Evolutionary conservation across 257 asterid genomes (phyloP), one percentile per base, ranked within the genome.

Genomic region (Primulina eburnea): DNA sequence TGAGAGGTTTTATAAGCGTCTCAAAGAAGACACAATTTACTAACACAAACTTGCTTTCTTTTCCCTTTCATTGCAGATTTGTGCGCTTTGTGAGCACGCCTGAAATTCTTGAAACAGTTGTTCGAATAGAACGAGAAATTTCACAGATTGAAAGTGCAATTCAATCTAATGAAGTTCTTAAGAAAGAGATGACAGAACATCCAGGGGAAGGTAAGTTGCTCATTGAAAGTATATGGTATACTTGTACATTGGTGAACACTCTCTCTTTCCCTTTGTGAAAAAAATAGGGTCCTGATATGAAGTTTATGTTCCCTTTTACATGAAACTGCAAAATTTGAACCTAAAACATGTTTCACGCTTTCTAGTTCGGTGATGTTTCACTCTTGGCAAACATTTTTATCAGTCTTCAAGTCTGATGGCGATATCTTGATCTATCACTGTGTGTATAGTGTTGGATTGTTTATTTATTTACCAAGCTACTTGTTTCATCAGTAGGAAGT

Each of bases 51-150:
- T 28, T 73, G 21, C 29, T 8, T 34, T 50, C 30, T 28, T n/a
- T 35, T 60, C 59, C 4, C 8, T 70, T 35, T 68, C 57, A 69
- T 72, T 75, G 78, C 89, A 90, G 96, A 80, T 88, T 88, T 76
- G 94, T 90, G 21, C 89, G 97, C 28, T 90, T 90, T 65, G 87
- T 90, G 28, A 90, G 97, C 81, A 86, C 94, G 0, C 96, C 97
- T 7, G 97, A 90, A 75, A 85, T 90, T 80, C 94, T 90, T 38
- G 96, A 90, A 87, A 83, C 96, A 80, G 80, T 88, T 68, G 62
- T 84, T 65, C 84, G 83, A 34, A 77, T 87, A 71, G 97, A 90
- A 69, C 77, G 71, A 24, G 97, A 90, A 80, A 85, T 90, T 75
- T 69, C 79, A 75, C 97, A 90, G 84, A 90, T 90, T 78, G 94